A percentile compares a stretch with the other conserved stretches of the same genome.
These are phyloP conservation scores for Amylostereum areolatum DNA, from an alignment of 1,284 basidiomycete genomes.

Conservation along the genomic window DNA sequence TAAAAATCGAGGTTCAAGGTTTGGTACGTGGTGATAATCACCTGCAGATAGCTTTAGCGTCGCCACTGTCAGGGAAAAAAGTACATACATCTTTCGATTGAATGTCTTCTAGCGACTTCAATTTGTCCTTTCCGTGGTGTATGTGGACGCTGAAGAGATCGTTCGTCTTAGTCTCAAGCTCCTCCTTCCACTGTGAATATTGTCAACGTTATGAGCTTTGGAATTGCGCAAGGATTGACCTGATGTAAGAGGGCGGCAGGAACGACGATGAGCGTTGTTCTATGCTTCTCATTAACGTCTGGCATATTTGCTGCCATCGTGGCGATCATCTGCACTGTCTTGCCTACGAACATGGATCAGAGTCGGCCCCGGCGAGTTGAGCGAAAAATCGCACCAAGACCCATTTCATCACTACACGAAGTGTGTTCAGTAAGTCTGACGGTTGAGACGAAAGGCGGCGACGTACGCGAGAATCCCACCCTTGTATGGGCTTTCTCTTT, in stretches of 20 bases:
- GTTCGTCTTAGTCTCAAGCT: slow-evolving; percentile 58
- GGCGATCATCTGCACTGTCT: slow-evolving; percentile 72
- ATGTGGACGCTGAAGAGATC: slow-evolving; percentile 58
- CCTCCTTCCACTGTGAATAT: slow-evolving; percentile 56
- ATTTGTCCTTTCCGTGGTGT: slow-evolving; percentile 62
- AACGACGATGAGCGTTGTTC: slow-evolving; percentile 60
- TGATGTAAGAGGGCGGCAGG: slow-evolving; percentile 65
- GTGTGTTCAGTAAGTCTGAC: not conserved
- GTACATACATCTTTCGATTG: slow-evolving; percentile 48
- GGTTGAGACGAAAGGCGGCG: not conserved
- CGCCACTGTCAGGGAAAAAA: slow-evolving; percentile 3
- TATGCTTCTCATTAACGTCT: slow-evolving; percentile 33
- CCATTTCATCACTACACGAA: slow-evolving; percentile 77
- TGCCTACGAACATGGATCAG: slow-evolving; percentile 28
- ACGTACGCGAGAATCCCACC: slow-evolving; percentile 75
- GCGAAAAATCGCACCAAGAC: slow-evolving; percentile 45
- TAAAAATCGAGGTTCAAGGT: slow-evolving; percentile 52
- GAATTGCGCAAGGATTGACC: slow-evolving; percentile 22
- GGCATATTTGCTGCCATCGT: slow-evolving; percentile 61
- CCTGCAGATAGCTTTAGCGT: slow-evolving; percentile 23
- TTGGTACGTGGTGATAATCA: slow-evolving; percentile 66
- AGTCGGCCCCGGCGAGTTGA: not conserved
- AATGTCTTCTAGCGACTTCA: slow-evolving; percentile 39
- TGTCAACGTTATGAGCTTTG: not conserved
- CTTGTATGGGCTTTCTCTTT: slow-evolving; percentile 35